A percentile compares a stretch with the other conserved stretches of the same genome.
Conservation (phyloP, 345 rosid species). For the Cardamine occulta region DNA sequence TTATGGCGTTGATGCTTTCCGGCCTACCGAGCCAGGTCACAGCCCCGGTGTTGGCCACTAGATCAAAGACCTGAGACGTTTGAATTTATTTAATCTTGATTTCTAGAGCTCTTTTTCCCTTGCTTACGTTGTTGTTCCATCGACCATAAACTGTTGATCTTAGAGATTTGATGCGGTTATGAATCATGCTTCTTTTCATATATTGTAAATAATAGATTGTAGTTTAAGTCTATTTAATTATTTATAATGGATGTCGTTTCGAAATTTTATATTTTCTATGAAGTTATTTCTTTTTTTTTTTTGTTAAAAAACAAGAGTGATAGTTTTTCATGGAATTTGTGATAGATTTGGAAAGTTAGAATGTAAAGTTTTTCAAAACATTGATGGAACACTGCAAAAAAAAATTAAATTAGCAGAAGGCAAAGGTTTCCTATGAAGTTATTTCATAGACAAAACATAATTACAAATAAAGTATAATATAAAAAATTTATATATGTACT, state of each 20-base stretch:
- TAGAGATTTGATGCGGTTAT: background rate
- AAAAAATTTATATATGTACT: too few relatives aligned
- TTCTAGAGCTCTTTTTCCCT: background rate
- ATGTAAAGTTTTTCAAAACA: too few relatives aligned
- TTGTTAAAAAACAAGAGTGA: too few relatives aligned
- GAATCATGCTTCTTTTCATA: background rate
- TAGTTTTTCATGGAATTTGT: too few relatives aligned
- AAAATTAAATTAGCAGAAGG: too few relatives aligned
- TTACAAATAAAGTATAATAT: too few relatives aligned
- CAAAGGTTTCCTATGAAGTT: too few relatives aligned
- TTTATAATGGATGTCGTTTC: background rate
- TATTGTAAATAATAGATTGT: constrained; percentile 25
- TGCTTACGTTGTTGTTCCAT: background rate
- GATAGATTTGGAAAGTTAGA: too few relatives aligned
- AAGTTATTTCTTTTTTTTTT: background rate
- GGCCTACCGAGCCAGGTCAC: constrained; percentile 52
- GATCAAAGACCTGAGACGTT: constrained; percentile 33
- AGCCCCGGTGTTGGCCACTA: constrained; percentile 61
- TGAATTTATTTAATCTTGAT: background rate
- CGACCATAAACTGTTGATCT: background rate
- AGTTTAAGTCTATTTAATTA: background rate
- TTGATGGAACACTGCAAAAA: too few relatives aligned
- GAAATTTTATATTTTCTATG: background rate
- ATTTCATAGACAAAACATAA: too few relatives aligned
- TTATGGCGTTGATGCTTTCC: constrained; percentile 40